A percentile compares a stretch with the other conserved stretches of the same genome.
Evolutionary conservation across 2,329 filamentous ascomycete species (phyloP).

Genomic region (Aspergillus quadrilineatus): DNA sequence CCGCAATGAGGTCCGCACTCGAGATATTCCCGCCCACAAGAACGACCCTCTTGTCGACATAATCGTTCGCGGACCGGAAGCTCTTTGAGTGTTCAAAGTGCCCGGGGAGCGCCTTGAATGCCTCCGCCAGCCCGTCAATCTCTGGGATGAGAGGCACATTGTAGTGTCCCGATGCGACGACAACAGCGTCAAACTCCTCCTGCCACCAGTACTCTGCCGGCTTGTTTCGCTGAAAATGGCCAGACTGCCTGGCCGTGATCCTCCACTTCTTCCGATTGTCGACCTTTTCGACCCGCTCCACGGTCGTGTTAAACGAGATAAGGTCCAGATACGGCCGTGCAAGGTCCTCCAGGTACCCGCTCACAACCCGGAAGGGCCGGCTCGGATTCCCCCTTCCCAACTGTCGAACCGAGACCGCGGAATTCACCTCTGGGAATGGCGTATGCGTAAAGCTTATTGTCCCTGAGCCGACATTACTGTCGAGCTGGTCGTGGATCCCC

Average conservation of each 20-base stretch:
- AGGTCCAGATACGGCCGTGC: constrained; percentile 28
- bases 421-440: constrained; percentile 26
- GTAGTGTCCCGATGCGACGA: constrained; percentile 46
- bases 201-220: constrained; percentile 38
- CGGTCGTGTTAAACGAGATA: constrained; percentile 33
- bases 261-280: constrained; percentile 25
- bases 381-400: constrained; percentile 25
- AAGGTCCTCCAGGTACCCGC: constrained; percentile 25
- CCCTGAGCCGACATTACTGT: constrained; percentile 30
- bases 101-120: constrained; percentile 31
- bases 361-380: constrained; percentile 26
- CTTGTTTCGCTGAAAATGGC: constrained; percentile 11
- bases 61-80: constrained; percentile 36
- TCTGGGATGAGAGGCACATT: constrained; percentile 41
- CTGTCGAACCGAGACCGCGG: constrained; percentile 20
- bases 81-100: constrained; percentile 41
- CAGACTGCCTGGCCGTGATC: constrained; percentile 28
- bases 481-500: constrained; percentile 24
- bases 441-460: constrained; percentile 31
- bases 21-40: constrained; percentile 33
- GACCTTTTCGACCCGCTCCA: constrained; percentile 28
- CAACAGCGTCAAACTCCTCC: constrained; percentile 43
- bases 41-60: constrained; percentile 35
- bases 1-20: constrained; percentile 28
- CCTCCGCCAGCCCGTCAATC: constrained; percentile 36